Evolutionary conservation across 768 basidiomycete genomes (phyloP).

Genomic region (Crassisporium funariophilum): DNA sequence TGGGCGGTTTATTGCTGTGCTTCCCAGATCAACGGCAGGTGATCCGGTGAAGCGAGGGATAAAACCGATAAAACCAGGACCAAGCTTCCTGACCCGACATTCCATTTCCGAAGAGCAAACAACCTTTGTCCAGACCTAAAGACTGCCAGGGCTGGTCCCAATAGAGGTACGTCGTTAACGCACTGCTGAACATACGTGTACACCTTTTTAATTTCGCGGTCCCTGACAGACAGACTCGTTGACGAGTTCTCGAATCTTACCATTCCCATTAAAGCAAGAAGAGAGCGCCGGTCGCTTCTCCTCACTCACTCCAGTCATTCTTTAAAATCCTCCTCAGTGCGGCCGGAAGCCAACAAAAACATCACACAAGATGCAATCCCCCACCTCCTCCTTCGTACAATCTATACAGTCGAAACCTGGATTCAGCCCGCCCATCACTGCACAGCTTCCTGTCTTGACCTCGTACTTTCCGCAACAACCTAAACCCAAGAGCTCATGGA

Average conservation of each 20-base stretch:
- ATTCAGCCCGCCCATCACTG: not conserved
- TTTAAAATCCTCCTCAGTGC: constrained; percentile 8
- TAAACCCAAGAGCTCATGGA: constrained; percentile 13
- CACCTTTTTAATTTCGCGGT: constrained; percentile 5
- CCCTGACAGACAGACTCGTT: constrained; percentile 1
- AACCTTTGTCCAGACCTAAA: constrained; percentile 6
- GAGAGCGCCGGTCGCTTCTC: constrained; percentile 19
- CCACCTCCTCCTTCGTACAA: constrained; percentile 11
- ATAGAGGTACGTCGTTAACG: constrained; percentile 13
- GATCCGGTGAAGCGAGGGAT: too few species aligned
- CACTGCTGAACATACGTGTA: constrained; percentile 9
- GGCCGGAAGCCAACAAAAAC: constrained; percentile 2
- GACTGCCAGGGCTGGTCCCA: constrained; percentile 14
- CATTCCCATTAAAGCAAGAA: constrained; percentile 1
- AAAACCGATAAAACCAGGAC: too few species aligned
- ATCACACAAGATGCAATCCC: constrained; percentile 14
- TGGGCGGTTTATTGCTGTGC: too few species aligned
- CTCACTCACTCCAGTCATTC: constrained; percentile 16
- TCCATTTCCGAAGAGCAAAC: constrained; percentile 4
- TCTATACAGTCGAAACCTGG: constrained; percentile 7
- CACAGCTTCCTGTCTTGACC: constrained; percentile 11
- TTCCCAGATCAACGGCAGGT: too few species aligned
- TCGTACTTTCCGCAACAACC: constrained; percentile 20
- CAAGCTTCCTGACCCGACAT: constrained; percentile 4
- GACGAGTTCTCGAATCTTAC: not conserved